phyloP scores from a whole-genome alignment of 2,329 filamentous ascomycete species.

The Chalara sp. region DNA sequence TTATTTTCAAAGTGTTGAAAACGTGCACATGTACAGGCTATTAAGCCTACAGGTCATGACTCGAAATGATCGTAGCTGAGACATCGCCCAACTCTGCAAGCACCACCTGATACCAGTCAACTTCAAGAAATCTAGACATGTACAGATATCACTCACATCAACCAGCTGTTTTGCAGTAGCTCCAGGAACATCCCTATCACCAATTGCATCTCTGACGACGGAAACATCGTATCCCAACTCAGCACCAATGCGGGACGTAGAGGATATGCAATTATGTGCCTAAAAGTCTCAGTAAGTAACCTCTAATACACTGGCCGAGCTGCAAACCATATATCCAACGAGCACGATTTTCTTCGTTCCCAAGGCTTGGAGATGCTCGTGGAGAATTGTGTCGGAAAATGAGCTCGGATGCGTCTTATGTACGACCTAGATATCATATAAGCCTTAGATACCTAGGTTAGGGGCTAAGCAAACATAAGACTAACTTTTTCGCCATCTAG shows the following conservation, averaged over 20 bases:
- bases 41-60: no score
- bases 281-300: no score
- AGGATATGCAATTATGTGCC: slow-evolving; percentile 58
- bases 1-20: no score
- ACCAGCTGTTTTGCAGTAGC: slow-evolving; percentile 46
- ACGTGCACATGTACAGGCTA: no score
- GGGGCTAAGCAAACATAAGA: no score
- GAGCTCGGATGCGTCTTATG: slow-evolving; percentile 50
- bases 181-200: slow-evolving; percentile 58
- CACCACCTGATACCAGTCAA: no score
- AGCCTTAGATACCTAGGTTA: no score
- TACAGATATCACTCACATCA: slow-evolving; percentile 29
- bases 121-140: no score
- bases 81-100: slow-evolving; percentile 55
- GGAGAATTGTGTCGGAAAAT: slow-evolving; percentile 54
- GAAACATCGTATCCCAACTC: slow-evolving; percentile 59
- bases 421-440: slow-evolving; percentile 23
- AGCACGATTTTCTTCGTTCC: slow-evolving; percentile 55
- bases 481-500: slow-evolving; percentile 43
- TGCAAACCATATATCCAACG: slow-evolving; percentile 43
- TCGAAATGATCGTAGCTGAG: slow-evolving; percentile 20
- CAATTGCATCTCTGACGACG: slow-evolving; percentile 54
- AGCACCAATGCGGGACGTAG: slow-evolving; percentile 53
- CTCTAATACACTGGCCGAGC: no score
- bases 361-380: slow-evolving; percentile 43